phyloP scores from a whole-genome alignment of 768 basidiomycete species.

The Russula lepida region DNA sequence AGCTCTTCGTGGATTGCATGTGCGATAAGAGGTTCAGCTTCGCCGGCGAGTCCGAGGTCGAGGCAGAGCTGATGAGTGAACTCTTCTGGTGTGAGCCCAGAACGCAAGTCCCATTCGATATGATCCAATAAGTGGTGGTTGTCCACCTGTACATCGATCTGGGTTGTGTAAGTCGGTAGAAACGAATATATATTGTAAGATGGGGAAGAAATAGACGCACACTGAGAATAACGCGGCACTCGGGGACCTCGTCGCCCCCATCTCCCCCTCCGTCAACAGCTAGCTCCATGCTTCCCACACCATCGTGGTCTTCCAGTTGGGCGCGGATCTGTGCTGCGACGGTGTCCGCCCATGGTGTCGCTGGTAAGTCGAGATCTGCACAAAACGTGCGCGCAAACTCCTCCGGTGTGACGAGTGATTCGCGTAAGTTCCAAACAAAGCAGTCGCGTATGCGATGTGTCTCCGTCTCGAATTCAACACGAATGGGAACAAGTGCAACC shows the following conservation, averaged over 20 bases:
- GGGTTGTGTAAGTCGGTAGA: slow-evolving; percentile 14
- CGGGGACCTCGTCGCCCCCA: slow-evolving; percentile 43
- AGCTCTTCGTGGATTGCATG: slow-evolving; percentile 95
- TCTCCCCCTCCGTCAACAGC: slow-evolving; percentile 50
- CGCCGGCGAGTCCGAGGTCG: slow-evolving; percentile 83
- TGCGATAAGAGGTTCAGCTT: slow-evolving; percentile 81
- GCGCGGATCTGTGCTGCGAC: slow-evolving; percentile 82
- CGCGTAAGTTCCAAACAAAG: slow-evolving; percentile 93
- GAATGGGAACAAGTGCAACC: slow-evolving; percentile 74
- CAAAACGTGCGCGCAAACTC: slow-evolving; percentile 84
- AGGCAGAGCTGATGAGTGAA: slow-evolving; percentile 74
- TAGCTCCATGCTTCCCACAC: slow-evolving; percentile 70
- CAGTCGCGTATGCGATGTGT: slow-evolving; percentile 88
- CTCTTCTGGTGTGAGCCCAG: slow-evolving; percentile 78
- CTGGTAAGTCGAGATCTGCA: slow-evolving; percentile 74
- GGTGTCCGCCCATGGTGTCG: slow-evolving; percentile 58
- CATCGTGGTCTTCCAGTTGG: slow-evolving; percentile 86
- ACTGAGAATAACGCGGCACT: slow-evolving; percentile 76
- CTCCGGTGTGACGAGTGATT: slow-evolving; percentile 77
- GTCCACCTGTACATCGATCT: slow-evolving; percentile 97
- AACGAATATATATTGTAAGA: neutral
- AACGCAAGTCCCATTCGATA: slow-evolving; percentile 98
- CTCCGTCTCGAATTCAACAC: slow-evolving; percentile 91
- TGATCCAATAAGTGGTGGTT: slow-evolving; percentile 88
- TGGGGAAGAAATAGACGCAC: slow-evolving; percentile 35